Base-by-base conservation (phyloP, 306 rosid species). In the Senna tora region DNA sequence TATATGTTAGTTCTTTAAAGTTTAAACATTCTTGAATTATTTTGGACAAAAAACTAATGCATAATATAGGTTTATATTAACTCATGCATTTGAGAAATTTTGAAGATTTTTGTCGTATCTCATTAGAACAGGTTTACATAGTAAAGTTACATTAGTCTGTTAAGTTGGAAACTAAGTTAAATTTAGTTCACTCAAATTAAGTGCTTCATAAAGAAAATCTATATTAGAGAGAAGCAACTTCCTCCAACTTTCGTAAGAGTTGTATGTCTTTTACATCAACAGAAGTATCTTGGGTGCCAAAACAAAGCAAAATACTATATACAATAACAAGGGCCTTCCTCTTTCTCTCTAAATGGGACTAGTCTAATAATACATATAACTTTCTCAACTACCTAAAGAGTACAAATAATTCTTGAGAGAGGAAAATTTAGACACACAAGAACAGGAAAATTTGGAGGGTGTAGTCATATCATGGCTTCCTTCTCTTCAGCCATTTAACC, bases 401-500 rank as follows among this genome's bases (percentile, higher is more conserved):
- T 33, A 39, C 25, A 79, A 58, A 43, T 47, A 76, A 66, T 9
- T 69, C 34, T 66, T 38, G 43, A 70, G 58, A 25, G 10, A 61
- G 54, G 61, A 79, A 38, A 28, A 74, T 49, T 15, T 53, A 49
- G 28, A 65, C 16, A 53, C 17, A 34, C 20, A 43, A 43, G 2
- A 9, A 46, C 10, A 21, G 50, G 7, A 36, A 71, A 30, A n/a
- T n/a, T 54, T 38, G 30, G 58, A 47, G 61, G 43, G 45, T n/a
- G n/a, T n/a, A n/a, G n/a, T 61, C 52, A 67, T 67, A 64, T 62
- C 30, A 76, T 72, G 43, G 59, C 55, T 56, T 77, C 42, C 25
- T 17, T 58, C 63, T 59, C 57, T 25, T 1, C 30, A 25, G 30
- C 30, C 30, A 25, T 25, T 25, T 25, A 25, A 25, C 30, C 2